These are phyloP conservation scores for Chlamydomonas incerta DNA, from an alignment of 139 green algal species.

Conservation along the genomic window DNA sequence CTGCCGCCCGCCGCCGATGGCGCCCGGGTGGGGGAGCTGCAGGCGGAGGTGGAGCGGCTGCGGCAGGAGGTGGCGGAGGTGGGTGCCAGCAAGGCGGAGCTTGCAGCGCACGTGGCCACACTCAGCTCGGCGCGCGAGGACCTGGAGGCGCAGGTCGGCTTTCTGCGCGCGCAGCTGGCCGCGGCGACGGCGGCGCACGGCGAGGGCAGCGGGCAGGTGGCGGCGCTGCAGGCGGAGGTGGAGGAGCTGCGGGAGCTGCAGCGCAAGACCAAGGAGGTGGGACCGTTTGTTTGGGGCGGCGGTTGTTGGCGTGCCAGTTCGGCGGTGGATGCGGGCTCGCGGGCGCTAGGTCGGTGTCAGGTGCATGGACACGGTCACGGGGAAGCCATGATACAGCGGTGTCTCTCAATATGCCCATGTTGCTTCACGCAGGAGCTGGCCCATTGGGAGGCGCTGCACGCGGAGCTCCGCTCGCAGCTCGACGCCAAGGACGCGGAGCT, in stretches of 20 bases:
- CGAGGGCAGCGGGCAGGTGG: neutral
- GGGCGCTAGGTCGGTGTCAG: neutral
- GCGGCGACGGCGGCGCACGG: neutral
- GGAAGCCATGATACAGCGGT: too few species aligned
- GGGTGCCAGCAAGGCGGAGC: conserved; percentile 34
- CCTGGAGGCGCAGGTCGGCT: conserved; percentile 27
- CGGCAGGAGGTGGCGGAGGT: conserved; percentile 6
- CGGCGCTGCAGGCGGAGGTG: conserved; percentile 19
- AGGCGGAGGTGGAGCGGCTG: conserved; percentile 20
- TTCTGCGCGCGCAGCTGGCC: conserved; percentile 19
- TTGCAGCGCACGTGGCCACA: conserved; percentile 6
- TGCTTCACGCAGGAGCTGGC: conserved; percentile 33
- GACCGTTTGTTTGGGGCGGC: neutral
- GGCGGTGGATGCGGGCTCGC: neutral
- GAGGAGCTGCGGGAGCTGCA: conserved; percentile 37
- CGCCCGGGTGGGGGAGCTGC: neutral
- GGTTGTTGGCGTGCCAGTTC: too few species aligned
- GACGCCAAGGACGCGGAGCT: conserved; percentile 32
- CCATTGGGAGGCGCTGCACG: conserved; percentile 22
- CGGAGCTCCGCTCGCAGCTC: conserved; percentile 28
- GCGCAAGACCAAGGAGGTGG: conserved; percentile 36
- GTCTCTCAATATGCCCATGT: too few species aligned
- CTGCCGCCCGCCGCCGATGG: neutral
- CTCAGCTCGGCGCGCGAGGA: conserved; percentile 5
- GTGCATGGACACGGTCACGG: too few species aligned